Base-by-base conservation (phyloP, 306 rosid genomes). In the Ceratonia siliqua region DNA sequence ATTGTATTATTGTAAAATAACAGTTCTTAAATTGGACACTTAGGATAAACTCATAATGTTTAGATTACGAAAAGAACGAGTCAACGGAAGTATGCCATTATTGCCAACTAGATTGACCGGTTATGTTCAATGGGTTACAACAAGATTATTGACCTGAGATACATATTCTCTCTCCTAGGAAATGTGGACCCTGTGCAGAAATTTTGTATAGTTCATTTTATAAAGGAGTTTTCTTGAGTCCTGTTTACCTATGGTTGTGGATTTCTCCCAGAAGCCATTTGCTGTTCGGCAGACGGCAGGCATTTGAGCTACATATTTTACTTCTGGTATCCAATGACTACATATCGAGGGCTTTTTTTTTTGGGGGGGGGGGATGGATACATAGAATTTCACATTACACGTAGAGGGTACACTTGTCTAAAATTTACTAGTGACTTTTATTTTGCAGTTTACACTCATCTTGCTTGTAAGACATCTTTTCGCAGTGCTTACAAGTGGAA, bases 401-500 rank as follows among this genome's bases (percentile, higher is more conserved):
- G 2, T 59, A 14, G 22, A 6, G 52, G 15, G 46, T 30, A 46
- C 39, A 12, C 55, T 55, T 24, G 65, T 18, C 42, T 74, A 56
- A 35, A 48, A 49, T 58, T 58, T 67, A 50, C 77, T 2, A 2
- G 52, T 70, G 1, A 5, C 13, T 27, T 53, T 8, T 20, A 32
- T 33, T 69, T 49, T 79, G 91, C 90, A 94, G 99, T 81, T 94
- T 48, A 92, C 95, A 14, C 50, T 90, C 33, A 63, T 90, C 32
- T 79, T 94, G 83, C 97, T 94, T 27, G 83, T 89, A 75, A 90
- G 93, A 83, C 97, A 94, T 80, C 84, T 89, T 77, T 79, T 84
- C 48, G 91, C 73, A 32, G 72, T 92, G 61, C 81, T 94, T n/a
- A 66, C 78, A 12, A 82, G 75, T 39, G 92, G 86, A 63, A 57